Evolutionary conservation across 2,329 filamentous ascomycete species (phyloP), one percentile per base, ranked within the genome.

Genomic region (Stagonosporopsis rhizophila): DNA sequence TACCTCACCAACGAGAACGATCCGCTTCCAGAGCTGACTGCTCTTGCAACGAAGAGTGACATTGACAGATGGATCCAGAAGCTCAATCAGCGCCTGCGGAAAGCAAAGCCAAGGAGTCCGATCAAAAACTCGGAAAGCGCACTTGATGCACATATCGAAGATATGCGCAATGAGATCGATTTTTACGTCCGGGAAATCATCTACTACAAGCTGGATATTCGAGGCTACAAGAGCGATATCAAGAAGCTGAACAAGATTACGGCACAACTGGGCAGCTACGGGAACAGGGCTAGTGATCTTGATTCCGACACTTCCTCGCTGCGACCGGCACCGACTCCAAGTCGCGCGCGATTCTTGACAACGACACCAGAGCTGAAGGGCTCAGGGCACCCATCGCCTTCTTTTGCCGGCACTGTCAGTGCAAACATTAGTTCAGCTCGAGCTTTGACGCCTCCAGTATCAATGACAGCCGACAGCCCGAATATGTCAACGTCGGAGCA

Each of bases 151-250:
- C 61, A 55, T 8, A 48, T 73, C 3, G 58, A 66, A 34, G 66
- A 68, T 28, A 60, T 81, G 45, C 74, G 74, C 42, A 69, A 70
- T 46, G 76, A 79, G 50, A 73, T 79, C 12, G 72, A 76, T 25
- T 75, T 78, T 57, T 79, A 80, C 49, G 70, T 81, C 30, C 66
- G 76, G n/a, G 80, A 82, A 44, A 81, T 81, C 50, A 76, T 81
- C 22, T 73, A 79, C 45, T 81, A 80, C 69, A 82, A 81, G 62
- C 73, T 81, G 27, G 80, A 83, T 48, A 73, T 81, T 48, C 76
- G 74, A 47, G 77, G 77, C 15, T 82, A 81, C 67, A 80, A 77
- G 60, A 71, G 68, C 20, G 73, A 76, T 32, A 73, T 75, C 51
- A 75, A 70, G 52, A 75, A 73, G 45, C 59, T 75, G 32, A 73